Conservation (phyloP, 75 land plant species). For the Ceratopteris richardii region DNA sequence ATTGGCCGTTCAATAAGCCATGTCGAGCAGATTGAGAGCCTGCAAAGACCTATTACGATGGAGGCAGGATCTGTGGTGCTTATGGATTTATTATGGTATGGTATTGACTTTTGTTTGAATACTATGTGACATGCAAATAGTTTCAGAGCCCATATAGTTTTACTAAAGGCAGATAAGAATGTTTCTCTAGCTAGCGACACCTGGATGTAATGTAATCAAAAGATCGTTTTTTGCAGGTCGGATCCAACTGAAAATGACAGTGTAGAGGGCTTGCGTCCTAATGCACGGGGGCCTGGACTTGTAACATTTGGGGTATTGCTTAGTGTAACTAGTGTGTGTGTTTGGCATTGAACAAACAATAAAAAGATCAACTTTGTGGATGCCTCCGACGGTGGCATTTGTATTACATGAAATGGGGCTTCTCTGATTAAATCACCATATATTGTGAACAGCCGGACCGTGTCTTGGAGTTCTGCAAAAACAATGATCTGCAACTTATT, state of each 20-base stretch:
- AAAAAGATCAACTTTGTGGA: too few relatives aligned
- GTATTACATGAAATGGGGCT: too few relatives aligned
- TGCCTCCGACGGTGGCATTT: too few relatives aligned
- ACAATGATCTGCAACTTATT: constrained; percentile 94
- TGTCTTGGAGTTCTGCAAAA: constrained; percentile 98
- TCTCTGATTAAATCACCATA: too few relatives aligned
- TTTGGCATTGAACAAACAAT: too few relatives aligned
- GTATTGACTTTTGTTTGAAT: neutral
- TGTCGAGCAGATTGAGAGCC: constrained; percentile 87
- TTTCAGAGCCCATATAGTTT: too few relatives aligned
- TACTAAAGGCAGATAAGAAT: neutral
- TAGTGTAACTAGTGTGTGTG: neutral
- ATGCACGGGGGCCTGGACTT: constrained; percentile 97
- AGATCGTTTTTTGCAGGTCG: constrained; percentile 71
- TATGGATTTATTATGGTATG: constrained; percentile 94
- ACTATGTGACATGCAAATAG: too few relatives aligned
- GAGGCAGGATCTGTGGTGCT: constrained; percentile 97
- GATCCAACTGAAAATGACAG: constrained; percentile 99
- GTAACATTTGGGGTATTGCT: constrained; percentile 93
- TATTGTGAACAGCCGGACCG: constrained; percentile 72
- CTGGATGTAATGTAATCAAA: too few relatives aligned
- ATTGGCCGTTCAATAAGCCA: constrained; percentile 96
- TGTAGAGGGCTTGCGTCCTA: constrained; percentile 97
- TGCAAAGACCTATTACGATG: constrained; percentile 98
- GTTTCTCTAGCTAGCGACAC: too few relatives aligned